Conservation (phyloP, 495 filamentous ascomycete species). For the Penicillium diatomitis region DNA sequence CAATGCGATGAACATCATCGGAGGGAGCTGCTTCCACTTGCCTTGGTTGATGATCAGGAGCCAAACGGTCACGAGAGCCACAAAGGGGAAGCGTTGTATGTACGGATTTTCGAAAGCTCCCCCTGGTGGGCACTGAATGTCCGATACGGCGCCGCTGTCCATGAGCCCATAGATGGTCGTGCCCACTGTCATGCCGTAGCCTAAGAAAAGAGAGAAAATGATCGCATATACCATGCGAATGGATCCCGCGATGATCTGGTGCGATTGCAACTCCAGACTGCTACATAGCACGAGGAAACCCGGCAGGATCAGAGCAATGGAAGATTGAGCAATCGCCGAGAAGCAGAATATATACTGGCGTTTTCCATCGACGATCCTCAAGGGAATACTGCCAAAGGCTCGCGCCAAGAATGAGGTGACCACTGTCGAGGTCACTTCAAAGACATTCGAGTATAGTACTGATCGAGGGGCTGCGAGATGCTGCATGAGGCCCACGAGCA, state of each 20-base stretch:
- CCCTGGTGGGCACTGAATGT: conserved; percentile 50
- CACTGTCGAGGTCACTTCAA: conserved; percentile 76
- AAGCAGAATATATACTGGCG: conserved; percentile 70
- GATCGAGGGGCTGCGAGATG: conserved; percentile 66
- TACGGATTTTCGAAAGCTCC: conserved; percentile 22
- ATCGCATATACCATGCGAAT: conserved; percentile 91
- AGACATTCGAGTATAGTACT: conserved; percentile 69
- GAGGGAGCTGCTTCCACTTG: conserved; percentile 78
- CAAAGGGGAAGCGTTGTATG: conserved; percentile 40
- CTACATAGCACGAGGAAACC: conserved; percentile 77
- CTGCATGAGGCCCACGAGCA: conserved; percentile 70
- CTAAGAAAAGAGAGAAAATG: conserved; percentile 86
- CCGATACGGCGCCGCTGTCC: conserved; percentile 60
- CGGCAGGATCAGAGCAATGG: conserved; percentile 85
- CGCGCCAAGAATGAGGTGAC: conserved; percentile 77
- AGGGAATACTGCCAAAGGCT: conserved; percentile 69
- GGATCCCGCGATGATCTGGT: conserved; percentile 77
- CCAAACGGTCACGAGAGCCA: conserved; percentile 45
- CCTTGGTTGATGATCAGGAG: conserved; percentile 77
- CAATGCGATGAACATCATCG: conserved; percentile 70
- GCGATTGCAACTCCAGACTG: conserved; percentile 74
- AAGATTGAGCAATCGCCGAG: conserved; percentile 77
- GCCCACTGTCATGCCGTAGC: conserved; percentile 88
- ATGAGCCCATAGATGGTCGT: conserved; percentile 79
- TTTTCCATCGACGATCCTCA: conserved; percentile 19